phyloP scores from a whole-genome alignment of 179 eudicot genomes.

The Monotropa hypopitys region DNA sequence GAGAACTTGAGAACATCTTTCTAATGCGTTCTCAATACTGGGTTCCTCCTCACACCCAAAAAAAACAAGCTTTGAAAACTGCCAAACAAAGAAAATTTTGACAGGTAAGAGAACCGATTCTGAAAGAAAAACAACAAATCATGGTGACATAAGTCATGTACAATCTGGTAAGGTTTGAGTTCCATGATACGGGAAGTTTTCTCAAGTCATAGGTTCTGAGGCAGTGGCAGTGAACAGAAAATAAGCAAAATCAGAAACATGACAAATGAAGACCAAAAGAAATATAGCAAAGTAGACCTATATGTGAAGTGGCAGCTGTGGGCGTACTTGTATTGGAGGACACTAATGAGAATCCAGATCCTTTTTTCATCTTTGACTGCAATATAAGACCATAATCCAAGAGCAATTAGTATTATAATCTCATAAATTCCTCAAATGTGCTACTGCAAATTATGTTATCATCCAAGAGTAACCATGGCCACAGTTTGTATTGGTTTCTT shows the following conservation, averaged over 20 bases:
- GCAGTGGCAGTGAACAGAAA: not conserved
- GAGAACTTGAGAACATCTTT: not conserved
- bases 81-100: not conserved
- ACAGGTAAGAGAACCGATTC: not conserved
- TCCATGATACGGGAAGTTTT: not conserved
- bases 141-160: not conserved
- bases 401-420: constrained; percentile 1
- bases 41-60: not conserved
- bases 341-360: constrained; percentile 37
- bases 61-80: not conserved
- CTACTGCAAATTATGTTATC: not conserved
- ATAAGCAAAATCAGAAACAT: not conserved
- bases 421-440: not conserved
- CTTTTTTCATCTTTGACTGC: constrained; percentile 64
- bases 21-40: not conserved
- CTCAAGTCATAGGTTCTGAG: not conserved
- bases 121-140: not conserved
- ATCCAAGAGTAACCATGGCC: not conserved
- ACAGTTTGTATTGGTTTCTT: not conserved
- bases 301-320: constrained; percentile 26
- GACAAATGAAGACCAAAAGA: not conserved
- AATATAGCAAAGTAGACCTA: constrained; percentile 31
- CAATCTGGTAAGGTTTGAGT: not conserved
- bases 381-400: constrained; percentile 12
- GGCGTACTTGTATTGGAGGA: constrained; percentile 26